Evolutionary conservation across 805 yeast genomes (phyloP), one percentile per base, ranked within the genome.

Genomic region (Suhomyces vadensis): DNA sequence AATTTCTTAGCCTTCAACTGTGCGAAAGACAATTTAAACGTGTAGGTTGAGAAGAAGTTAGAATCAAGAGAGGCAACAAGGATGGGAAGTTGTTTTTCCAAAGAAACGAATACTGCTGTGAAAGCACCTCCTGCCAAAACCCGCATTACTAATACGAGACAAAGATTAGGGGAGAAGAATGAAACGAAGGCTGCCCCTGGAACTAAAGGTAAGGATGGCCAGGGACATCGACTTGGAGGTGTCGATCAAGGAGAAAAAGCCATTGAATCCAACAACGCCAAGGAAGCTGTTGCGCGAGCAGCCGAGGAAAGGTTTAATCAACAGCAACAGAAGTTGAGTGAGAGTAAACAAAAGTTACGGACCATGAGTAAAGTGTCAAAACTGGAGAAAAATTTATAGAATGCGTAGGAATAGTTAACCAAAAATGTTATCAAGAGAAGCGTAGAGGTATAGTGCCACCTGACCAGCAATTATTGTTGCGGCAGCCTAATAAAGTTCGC

Each of bases 231-330:
- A 26, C 38, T 35, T 5, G 38, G 38, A 14, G 22, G 39, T 23
- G 5, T n/a, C 27, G 24, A 37, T 19, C 11, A 36, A 27, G 7
- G 10, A 37, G 31, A 29, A 7, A 3, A 8, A 9, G 31, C 16
- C 31, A 27, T 13, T 4, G 16, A 39, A 17, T 20, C 13, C 19
- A 35, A 37, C 29, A 41, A 50, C 16, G 52, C 65, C 14, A 55
- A 51, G 38, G 64, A 55, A 16, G 74, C 74, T 2, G 71, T 63
- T 2, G 75, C 74, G 4, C 51, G 48, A 33, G 77, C 77, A 5
- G 75, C 75, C 1, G 70, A 71, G 42, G 56, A 50, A 26, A 49
- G 77, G 36, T 63, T 48, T 46, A 48, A 58, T 23, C 57, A 54
- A 35, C 63, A 59, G 20, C 66, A 67, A 41, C 59, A 58, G 20